Base-by-base conservation (phyloP, 768 basidiomycete species). In the Mycena rebaudengoi region DNA sequence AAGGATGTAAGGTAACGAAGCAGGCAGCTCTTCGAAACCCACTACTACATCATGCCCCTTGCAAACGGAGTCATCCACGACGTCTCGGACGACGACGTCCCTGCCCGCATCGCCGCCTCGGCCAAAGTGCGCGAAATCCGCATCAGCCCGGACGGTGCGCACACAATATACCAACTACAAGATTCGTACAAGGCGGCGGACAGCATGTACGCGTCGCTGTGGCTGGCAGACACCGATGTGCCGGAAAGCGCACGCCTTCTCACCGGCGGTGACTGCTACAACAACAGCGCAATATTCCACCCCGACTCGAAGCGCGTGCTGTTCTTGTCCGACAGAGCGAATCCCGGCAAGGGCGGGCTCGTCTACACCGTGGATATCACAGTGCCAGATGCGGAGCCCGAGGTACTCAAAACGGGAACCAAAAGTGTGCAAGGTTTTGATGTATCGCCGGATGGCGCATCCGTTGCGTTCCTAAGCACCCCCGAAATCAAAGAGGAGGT, bases 91-190 rank as follows among this genome's bases (percentile, higher is more conserved):
- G 37, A 54, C 28, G 66, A 68, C 59, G 62, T 68, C 21, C 41
- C 76, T 35, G 62, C 65, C 23, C 70, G 70, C 40, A 76, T 77
- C 50, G 70, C 74, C 18, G 69, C 71, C 5, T 64, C 74, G 21
- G 56, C 58, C 28, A 78, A 77, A 63, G 68, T 77, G n/a, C 74
- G 76, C 55, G 76, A 78, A 54, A 72, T 76, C 49, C 73, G 71
- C 46, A 70, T 78, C 65, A 77, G 75, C 58, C 73, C 74, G 20
- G 70, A 77, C 57, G 75, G 76, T 14, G 35, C 53, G 13, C 60
- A 65, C 33, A 67, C 77, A 48, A 54, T 78, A 23, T 78, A 78
- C 60, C 77, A 78, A 60, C 68, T 74, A 33, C 72, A 75, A 40
- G 68, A 71, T 12, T 75, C 76, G 64, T 78, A 78, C 64, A 73